These are phyloP conservation scores for Harringtonia aguacate DNA, from an alignment of 2,329 filamentous ascomycete genomes.

Conservation along the genomic window DNA sequence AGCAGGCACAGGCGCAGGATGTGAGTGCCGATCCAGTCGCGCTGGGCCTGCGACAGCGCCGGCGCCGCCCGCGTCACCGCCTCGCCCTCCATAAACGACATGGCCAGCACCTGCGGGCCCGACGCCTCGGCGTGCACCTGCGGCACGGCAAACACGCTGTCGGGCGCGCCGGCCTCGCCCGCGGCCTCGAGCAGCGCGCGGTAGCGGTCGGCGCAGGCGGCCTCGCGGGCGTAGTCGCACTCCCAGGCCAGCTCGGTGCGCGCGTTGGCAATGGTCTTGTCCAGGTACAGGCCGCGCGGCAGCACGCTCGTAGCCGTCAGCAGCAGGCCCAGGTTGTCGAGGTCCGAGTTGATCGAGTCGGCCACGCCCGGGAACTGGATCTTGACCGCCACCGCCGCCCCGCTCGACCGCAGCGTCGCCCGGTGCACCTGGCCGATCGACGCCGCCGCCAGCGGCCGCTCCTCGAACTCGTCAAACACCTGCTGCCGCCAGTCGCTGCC, in stretches of 20 bases:
- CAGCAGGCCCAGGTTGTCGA: constrained; percentile 85
- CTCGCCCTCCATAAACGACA: constrained; percentile 80
- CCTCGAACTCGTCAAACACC: constrained; percentile 77
- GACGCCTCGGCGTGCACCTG: constrained; percentile 12
- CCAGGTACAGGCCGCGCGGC: constrained; percentile 83
- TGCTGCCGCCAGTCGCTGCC: constrained; percentile 70
- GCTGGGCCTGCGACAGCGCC: constrained; percentile 68
- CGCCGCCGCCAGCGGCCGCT: constrained; percentile 85
- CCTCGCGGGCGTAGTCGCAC: constrained; percentile 89
- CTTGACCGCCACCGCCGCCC: constrained; percentile 79
- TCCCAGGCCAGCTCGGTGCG: constrained; percentile 90
- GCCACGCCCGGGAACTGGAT: constrained; percentile 96
- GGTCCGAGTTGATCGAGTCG: constrained; percentile 89
- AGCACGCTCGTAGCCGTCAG: constrained; percentile 83
- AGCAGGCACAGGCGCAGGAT: constrained; percentile 84
- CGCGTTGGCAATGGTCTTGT: constrained; percentile 96
- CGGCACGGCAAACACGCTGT: constrained; percentile 65
- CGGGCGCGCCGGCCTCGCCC: background rate
- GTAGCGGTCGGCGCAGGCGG: constrained; percentile 69
- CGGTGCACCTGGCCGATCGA: constrained; percentile 96
- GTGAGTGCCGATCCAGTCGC: constrained; percentile 93
- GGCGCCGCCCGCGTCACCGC: constrained; percentile 68
- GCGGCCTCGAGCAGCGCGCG: constrained; percentile 54
- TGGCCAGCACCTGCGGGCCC: constrained; percentile 44
- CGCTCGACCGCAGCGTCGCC: constrained; percentile 65